Evolutionary conservation across 2,329 filamentous ascomycete genomes (phyloP).

Genomic region (Colletotrichum trifolii): DNA sequence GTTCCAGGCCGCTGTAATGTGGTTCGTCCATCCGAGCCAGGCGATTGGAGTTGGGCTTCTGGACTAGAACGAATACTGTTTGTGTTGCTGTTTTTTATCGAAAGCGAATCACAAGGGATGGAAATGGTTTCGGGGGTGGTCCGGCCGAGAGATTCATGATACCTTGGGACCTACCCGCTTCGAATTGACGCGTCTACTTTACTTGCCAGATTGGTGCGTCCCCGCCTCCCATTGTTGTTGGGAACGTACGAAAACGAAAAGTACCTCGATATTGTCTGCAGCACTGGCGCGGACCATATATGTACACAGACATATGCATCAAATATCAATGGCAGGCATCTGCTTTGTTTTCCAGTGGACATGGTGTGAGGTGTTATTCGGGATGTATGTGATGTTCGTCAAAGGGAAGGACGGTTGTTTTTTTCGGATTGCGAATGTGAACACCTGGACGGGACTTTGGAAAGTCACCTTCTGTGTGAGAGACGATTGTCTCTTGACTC

Average conservation of each 20-base stretch:
- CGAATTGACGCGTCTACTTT: constrained; percentile 35
- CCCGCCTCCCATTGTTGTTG: constrained; percentile 6
- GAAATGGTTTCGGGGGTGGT: constrained; percentile 21
- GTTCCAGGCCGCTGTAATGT: constrained; percentile 28
- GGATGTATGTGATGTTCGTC: no score
- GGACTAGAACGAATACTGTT: constrained; percentile 31
- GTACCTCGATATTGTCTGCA: constrained; percentile 9
- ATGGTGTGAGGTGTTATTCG: neutral
- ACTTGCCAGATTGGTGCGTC: constrained; percentile 23
- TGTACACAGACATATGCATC: constrained; percentile 33
- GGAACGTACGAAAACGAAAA: constrained; percentile 29
- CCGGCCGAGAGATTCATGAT: constrained; percentile 35
- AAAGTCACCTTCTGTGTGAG: no score
- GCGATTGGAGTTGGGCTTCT: constrained; percentile 36
- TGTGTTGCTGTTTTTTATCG: constrained; percentile 13
- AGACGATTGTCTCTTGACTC: no score
- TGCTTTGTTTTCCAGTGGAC: neutral
- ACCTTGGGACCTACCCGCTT: constrained; percentile 34
- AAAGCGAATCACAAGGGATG: constrained; percentile 21
- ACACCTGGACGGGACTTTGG: no score
- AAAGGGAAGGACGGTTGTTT: no score
- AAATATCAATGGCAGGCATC: constrained; percentile 12
- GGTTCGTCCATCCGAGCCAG: constrained; percentile 18
- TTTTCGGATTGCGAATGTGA: no score
- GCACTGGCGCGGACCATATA: constrained; percentile 1